Conservation (phyloP, 1,284 basidiomycete genomes). For the Moesziomyces sp. region DNA sequence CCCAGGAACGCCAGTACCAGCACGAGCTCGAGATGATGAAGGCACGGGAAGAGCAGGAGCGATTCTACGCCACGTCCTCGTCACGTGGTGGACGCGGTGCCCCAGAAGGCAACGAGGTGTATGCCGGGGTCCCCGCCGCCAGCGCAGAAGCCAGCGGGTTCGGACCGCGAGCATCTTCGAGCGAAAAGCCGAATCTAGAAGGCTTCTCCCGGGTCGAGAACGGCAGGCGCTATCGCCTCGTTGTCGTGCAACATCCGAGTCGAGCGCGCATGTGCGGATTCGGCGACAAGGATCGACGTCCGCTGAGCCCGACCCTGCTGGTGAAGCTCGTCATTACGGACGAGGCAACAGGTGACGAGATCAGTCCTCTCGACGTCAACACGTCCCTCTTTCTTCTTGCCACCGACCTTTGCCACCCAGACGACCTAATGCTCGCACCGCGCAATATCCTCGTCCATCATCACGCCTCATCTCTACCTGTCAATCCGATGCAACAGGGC, state of each 20-base stretch:
- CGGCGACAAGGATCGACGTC: slow-evolving; percentile 62
- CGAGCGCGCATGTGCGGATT: slow-evolving; percentile 62
- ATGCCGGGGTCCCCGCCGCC: slow-evolving; percentile 12
- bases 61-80: slow-evolving; percentile 9
- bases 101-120: slow-evolving; percentile 9
- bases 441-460: slow-evolving; percentile 58
- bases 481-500: slow-evolving; percentile 30
- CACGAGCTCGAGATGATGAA: slow-evolving; percentile 47
- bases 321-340: slow-evolving; percentile 59
- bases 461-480: slow-evolving; percentile 42
- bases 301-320: slow-evolving; percentile 60
- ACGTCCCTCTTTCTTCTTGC: slow-evolving; percentile 61
- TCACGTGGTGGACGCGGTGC: slow-evolving; percentile 9
- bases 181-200: slow-evolving; percentile 25
- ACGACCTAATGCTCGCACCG: slow-evolving; percentile 52
- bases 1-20: slow-evolving; percentile 30
- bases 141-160: slow-evolving; percentile 21
- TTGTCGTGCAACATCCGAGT: slow-evolving; percentile 58
- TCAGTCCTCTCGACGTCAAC: slow-evolving; percentile 57
- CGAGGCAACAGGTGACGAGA: slow-evolving; percentile 48
- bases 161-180: slow-evolving; percentile 14
- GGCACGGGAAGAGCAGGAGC: slow-evolving; percentile 38
- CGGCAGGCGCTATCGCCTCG: slow-evolving; percentile 49
- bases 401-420: slow-evolving; percentile 60
- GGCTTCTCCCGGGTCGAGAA: slow-evolving; percentile 41